A percentile compares a stretch with the other conserved stretches of the same genome.
phyloP scores from a whole-genome alignment of 352 stramenopile genomes.

The Halophytophthora polymorphica region DNA sequence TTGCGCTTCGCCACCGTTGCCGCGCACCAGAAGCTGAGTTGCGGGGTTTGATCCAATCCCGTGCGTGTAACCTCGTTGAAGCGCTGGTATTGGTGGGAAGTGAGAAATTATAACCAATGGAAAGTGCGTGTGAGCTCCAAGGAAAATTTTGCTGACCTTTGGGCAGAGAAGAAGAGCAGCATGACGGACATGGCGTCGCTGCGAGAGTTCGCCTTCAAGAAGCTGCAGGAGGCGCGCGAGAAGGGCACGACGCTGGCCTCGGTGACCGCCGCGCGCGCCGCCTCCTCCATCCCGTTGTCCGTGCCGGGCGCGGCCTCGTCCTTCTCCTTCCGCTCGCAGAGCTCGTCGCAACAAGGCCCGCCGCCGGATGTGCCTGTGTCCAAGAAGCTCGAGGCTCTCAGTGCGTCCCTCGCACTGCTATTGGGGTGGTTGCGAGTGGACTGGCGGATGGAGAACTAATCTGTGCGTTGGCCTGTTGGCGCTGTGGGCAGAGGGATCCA shows the following conservation, averaged over 20 bases:
- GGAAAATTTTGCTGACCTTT: too few species aligned
- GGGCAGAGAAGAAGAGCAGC: constrained; percentile 14
- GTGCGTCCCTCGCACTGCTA: constrained; percentile 7
- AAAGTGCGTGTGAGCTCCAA: too few species aligned
- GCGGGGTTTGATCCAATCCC: too few species aligned
- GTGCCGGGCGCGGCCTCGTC: constrained; percentile 35
- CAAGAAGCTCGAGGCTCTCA: constrained; percentile 22
- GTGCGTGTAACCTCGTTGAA: too few species aligned
- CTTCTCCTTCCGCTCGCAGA: constrained; percentile 42
- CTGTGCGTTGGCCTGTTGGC: not conserved
- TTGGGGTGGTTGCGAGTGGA: not conserved
- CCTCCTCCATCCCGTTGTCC: constrained; percentile 51
- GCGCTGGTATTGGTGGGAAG: too few species aligned
- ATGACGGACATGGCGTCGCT: constrained; percentile 75
- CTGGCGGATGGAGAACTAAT: not conserved
- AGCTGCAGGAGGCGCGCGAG: constrained; percentile 66
- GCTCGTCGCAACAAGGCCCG: constrained; percentile 10
- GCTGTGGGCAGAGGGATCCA: constrained; percentile 32
- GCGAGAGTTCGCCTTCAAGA: constrained; percentile 73
- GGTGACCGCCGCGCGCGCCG: constrained; percentile 39
- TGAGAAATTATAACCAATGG: too few species aligned
- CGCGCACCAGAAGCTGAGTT: too few species aligned
- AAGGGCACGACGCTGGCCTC: constrained; percentile 56
- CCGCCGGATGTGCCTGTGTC: constrained; percentile 9
- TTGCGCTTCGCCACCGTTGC: not conserved